Base-by-base conservation (phyloP, 306 rosid species). In the Lotus japonicus region DNA sequence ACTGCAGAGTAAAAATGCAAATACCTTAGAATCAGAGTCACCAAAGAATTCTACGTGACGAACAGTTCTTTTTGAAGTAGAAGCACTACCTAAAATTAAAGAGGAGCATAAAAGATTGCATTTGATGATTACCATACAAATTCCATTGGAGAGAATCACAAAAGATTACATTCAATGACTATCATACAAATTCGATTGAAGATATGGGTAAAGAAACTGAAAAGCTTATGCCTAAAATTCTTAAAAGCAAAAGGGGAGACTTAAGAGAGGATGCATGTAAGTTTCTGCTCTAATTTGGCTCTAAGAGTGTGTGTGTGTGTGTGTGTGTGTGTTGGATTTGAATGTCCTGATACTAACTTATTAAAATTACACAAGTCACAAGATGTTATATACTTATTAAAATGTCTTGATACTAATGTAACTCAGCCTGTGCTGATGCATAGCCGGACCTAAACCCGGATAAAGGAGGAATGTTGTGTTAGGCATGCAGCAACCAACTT, bases 41-140 rank as follows among this genome's bases (percentile, higher is more conserved):
- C 80, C 97, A 58, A 92, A 90, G 62, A 94, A 80, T 26, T 84
- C 81, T 44, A 92, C 94, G 71, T 87, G 97, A 48, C 77, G 86
- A 53, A 90, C 77, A 36, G 0, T 68, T 66, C 82, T 77, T 72
- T 76, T 66, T 5, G 91, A 68, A 72, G 71, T 85, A 26, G 96
- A 85, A 66, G 88, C 61, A 21, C 87, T 81, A 56, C 96, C 92
- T 86, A 74, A 76, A 71, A 42, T 33, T 63, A 26, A 69, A 50
- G 45, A 74, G 2, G 65, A 61, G 13, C 55, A 48, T 56, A 55
- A 46, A 72, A 6, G 3, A 55, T 9, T 7, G 15, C 58, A 31
- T 58, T 19, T 12, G 0, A n/a, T 60, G 61, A 62, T 19, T 42
- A 26, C 21, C 28, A 6, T 16, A 36, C 7, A 46, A 76, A 13